These are phyloP conservation scores for Vitis amurensis DNA, from an alignment of 164 flowering plant species.

Conservation along the genomic window DNA sequence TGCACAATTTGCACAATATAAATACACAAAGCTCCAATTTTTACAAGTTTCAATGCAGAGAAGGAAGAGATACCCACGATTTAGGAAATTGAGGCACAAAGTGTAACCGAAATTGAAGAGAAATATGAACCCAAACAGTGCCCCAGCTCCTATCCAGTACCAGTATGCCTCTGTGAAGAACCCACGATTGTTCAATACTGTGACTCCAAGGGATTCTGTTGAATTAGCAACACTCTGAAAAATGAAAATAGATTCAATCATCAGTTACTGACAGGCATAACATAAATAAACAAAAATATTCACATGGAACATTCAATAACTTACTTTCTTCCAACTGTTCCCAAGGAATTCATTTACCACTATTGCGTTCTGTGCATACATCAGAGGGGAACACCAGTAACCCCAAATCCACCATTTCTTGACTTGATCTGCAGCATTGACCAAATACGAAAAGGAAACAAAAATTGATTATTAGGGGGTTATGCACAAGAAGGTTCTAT, in stretches of 20 bases:
- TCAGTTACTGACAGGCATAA: not conserved
- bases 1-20: conserved; percentile 1
- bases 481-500: too few relatives aligned
- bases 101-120: conserved; percentile 25
- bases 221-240: conserved; percentile 2
- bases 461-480: too few relatives aligned
- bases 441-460: too few relatives aligned
- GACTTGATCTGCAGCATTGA: conserved; percentile 25
- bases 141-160: conserved; percentile 39
- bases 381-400: conserved; percentile 46
- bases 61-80: conserved; percentile 23
- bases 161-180: conserved; percentile 29
- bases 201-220: conserved; percentile 21
- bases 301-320: not conserved
- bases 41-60: not conserved
- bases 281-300: not conserved
- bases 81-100: conserved; percentile 26
- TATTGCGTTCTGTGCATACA: conserved; percentile 46
- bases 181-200: conserved; percentile 28
- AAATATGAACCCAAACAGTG: conserved; percentile 21
- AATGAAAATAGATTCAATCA: not conserved
- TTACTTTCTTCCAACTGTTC: conserved; percentile 39
- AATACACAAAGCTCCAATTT: not conserved
- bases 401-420: conserved; percentile 59
- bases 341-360: conserved; percentile 44